Base-by-base conservation (phyloP, 1,284 basidiomycete species). In the Hymenochaete sp. region DNA sequence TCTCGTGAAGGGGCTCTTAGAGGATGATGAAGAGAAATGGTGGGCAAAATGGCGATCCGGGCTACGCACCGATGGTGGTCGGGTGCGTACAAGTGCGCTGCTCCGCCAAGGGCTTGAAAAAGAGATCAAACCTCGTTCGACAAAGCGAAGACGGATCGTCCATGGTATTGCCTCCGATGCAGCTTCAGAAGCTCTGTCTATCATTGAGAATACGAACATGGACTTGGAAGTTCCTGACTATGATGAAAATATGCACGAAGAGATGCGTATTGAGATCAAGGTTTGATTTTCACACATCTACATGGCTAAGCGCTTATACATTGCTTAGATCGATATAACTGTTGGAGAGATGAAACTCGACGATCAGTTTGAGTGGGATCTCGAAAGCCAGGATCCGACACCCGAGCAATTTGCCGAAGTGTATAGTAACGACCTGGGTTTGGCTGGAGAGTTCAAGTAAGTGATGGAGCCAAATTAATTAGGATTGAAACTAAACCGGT, bases 331-430 rank as follows among this genome's bases (percentile, higher is more conserved):
- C 51, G 96, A 99, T 64, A 92, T 99, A 62, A 91, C 93, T 42
- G 86, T 93, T 44, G 93, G 93, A 25, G 82, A 83, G 14, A 82
- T 93, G 67, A 93, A 96, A 62, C 75, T 99, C 22, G 84, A 93
- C 44, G 96, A 99, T 65, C 89, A 93, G 58, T 96, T 99, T 59
- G 96, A 99, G 62, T 99, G 96, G 96, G 95, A 98, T 63, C 67
- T 98, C 37, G 82, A 84, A 57, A 85, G 84, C 53, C 70, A 75
- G 27, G 69, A 72, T 39, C 82, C 87, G 1, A 84, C 86, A 1
- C 92, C 95, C 0, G 96, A 99, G 63, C 80, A 84, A 42, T 98
- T 98, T 63, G 92, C 95, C 6, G 84, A 87, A 53, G 71, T 83
- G 0, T 97, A 96, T 62, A 72, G 82, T 2, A 77, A 76, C 19